Conservation (phyloP, 1,139 yeast species). For the Candida mesenterica region DNA sequence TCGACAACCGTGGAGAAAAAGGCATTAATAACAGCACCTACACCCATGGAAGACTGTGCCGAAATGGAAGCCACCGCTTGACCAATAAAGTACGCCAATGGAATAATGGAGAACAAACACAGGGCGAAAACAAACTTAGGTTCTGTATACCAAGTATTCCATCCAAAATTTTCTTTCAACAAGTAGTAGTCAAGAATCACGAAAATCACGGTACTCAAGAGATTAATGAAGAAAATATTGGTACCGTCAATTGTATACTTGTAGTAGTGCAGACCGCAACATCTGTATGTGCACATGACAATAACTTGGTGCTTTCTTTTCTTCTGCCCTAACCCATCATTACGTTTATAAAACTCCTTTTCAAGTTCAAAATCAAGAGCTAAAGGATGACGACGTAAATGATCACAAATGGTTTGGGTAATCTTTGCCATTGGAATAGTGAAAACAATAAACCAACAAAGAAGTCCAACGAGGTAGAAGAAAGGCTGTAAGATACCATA, state of each 20-base stretch:
- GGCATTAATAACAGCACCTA: constrained; percentile 97
- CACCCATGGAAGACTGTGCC: constrained; percentile 99
- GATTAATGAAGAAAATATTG: constrained; percentile 84
- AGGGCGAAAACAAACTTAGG: constrained; percentile 65
- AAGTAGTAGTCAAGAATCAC: constrained; percentile 78
- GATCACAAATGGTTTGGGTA: constrained; percentile 59
- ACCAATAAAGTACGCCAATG: constrained; percentile 95
- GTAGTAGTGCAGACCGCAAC: constrained; percentile 88
- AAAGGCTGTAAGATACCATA: constrained; percentile 72
- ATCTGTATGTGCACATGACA: constrained; percentile 83
- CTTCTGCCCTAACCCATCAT: constrained; percentile 15
- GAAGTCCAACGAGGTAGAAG: constrained; percentile 49
- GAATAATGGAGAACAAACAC: constrained; percentile 82
- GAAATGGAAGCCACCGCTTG: constrained; percentile 98
- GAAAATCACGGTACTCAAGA: constrained; percentile 74
- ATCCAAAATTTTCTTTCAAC: constrained; percentile 50
- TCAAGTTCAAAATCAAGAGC: constrained; percentile 73
- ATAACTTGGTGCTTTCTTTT: constrained; percentile 36
- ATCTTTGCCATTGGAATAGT: constrained; percentile 91
- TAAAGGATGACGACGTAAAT: constrained; percentile 85
- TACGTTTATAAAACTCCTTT: constrained; percentile 42
- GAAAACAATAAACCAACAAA: constrained; percentile 83
- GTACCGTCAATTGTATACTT: constrained; percentile 97
- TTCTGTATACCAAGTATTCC: constrained; percentile 55
- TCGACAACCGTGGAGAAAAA: constrained; percentile 96